phyloP scores from a whole-genome alignment of 441 rosid species.

The Populus tomentosa region DNA sequence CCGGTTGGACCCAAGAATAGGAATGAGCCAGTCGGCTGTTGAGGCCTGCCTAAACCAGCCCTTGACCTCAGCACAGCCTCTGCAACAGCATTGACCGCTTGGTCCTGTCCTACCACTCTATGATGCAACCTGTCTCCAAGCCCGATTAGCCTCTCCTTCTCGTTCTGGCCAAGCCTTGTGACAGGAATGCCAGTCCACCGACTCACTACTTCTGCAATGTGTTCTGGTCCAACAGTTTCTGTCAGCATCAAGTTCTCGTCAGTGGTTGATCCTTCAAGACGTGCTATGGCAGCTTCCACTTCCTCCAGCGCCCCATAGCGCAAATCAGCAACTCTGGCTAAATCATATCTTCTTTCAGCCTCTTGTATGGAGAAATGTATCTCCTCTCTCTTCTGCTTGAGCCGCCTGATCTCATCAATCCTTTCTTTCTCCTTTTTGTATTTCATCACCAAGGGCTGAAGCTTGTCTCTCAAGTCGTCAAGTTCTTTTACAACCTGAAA shows the following conservation, averaged over 20 bases:
- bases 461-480: constrained; percentile 86
- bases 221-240: constrained; percentile 85
- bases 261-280: constrained; percentile 52
- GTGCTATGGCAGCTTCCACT: constrained; percentile 66
- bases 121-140: constrained; percentile 72
- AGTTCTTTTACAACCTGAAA: constrained; percentile 81
- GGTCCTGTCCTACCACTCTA: constrained; percentile 88
- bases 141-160: constrained; percentile 76
- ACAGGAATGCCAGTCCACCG: constrained; percentile 99
- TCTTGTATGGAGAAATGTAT: constrained; percentile 66
- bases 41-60: constrained; percentile 93
- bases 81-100: constrained; percentile 75
- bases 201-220: constrained; percentile 91
- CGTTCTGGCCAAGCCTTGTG: constrained; percentile 88
- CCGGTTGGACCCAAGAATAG: constrained; percentile 95
- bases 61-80: constrained; percentile 90
- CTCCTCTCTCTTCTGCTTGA: constrained; percentile 85
- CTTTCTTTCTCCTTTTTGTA: constrained; percentile 84
- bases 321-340: constrained; percentile 90
- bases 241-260: constrained; percentile 72
- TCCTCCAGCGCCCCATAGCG: constrained; percentile 82
- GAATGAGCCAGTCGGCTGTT: constrained; percentile 93
- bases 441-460: constrained; percentile 87
- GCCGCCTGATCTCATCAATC: constrained; percentile 74
- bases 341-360: constrained; percentile 85